Percentiles rank a stretch among this genome's conserved stretches.
Conservation (phyloP, 1,139 yeast genomes). For the Candida mesenterica region DNA sequence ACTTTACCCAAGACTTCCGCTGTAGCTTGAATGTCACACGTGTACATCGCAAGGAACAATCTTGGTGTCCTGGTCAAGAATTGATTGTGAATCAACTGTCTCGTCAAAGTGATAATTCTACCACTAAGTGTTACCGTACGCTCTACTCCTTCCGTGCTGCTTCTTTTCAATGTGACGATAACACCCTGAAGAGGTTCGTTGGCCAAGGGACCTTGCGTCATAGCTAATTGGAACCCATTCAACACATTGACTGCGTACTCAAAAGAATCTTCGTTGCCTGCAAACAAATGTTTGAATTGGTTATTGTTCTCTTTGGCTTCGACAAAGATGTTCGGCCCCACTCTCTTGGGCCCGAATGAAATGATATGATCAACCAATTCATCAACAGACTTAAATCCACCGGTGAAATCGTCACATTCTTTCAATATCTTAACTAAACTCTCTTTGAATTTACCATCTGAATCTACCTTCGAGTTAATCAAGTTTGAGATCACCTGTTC, state of each 20-base stretch:
- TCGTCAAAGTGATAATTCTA: constrained; percentile 67
- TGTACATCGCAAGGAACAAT: constrained; percentile 85
- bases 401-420: constrained; percentile 19
- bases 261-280: constrained; percentile 24
- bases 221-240: constrained; percentile 84
- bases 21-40: constrained; percentile 93
- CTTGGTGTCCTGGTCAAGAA: constrained; percentile 84
- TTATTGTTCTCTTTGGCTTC: constrained; percentile 43
- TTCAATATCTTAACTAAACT: constrained; percentile 31
- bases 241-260: constrained; percentile 65
- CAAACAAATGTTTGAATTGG: constrained; percentile 33
- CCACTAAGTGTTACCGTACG: constrained; percentile 54
- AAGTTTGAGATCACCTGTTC: constrained; percentile 34
- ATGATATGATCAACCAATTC: constrained; percentile 47
- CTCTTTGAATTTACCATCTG: constrained; percentile 21
- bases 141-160: constrained; percentile 23
- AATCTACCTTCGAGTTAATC: constrained; percentile 15
- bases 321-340: constrained; percentile 73
- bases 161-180: constrained; percentile 46
- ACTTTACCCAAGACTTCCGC: constrained; percentile 94
- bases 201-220: constrained; percentile 82
- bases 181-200: constrained; percentile 88
- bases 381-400: constrained; percentile 19
- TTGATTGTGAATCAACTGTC: constrained; percentile 69
- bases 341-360: constrained; percentile 74